These are phyloP conservation scores for Coleophoma eucalyptorum DNA, from an alignment of 2,329 filamentous ascomycete genomes.

Conservation along the genomic window DNA sequence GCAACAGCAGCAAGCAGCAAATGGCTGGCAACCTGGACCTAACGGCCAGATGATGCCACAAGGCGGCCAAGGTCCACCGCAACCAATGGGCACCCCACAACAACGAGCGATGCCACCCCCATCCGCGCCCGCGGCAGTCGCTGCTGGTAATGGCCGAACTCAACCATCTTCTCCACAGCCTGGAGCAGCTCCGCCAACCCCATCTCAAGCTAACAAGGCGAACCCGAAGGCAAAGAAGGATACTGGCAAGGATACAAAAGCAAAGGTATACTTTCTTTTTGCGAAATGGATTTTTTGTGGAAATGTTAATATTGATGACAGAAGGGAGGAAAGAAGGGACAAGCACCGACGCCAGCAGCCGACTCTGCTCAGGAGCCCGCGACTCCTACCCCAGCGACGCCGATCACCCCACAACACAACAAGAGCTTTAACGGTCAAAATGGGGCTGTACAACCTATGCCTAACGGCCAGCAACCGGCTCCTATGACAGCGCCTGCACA, in stretches of 20 bases:
- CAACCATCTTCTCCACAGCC: conserved; percentile 61
- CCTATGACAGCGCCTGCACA: conserved; percentile 38
- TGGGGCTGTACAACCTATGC: conserved; percentile 35
- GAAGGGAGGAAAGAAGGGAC: conserved; percentile 54
- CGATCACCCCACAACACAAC: conserved; percentile 56
- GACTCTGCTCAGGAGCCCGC: conserved; percentile 54
- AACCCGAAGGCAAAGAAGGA: conserved; percentile 82
- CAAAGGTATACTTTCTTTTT: conserved; percentile 54
- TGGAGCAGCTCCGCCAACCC: conserved; percentile 70
- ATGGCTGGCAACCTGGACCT: conserved; percentile 26
- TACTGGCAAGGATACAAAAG: conserved; percentile 74
- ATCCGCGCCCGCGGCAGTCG: conserved; percentile 46
- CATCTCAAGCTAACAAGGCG: conserved; percentile 68
- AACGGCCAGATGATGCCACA: conserved; percentile 44
- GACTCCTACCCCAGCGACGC: conserved; percentile 57
- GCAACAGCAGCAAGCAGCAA: conserved; percentile 26
- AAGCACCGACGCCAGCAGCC: conserved; percentile 54
- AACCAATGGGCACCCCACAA: conserved; percentile 59
- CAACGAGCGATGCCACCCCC: conserved; percentile 68
- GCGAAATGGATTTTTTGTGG: conserved; percentile 27
- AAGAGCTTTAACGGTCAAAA: conserved; percentile 45
- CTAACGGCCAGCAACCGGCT: conserved; percentile 34
- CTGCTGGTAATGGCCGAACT: conserved; percentile 49
- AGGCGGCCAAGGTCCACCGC: conserved; percentile 29
- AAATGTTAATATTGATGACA: conserved; percentile 29